A percentile compares a stretch with the other conserved stretches of the same genome.
phyloP scores from a whole-genome alignment of 2,329 filamentous ascomycete genomes.

The Fusarium brevicatenulatum region DNA sequence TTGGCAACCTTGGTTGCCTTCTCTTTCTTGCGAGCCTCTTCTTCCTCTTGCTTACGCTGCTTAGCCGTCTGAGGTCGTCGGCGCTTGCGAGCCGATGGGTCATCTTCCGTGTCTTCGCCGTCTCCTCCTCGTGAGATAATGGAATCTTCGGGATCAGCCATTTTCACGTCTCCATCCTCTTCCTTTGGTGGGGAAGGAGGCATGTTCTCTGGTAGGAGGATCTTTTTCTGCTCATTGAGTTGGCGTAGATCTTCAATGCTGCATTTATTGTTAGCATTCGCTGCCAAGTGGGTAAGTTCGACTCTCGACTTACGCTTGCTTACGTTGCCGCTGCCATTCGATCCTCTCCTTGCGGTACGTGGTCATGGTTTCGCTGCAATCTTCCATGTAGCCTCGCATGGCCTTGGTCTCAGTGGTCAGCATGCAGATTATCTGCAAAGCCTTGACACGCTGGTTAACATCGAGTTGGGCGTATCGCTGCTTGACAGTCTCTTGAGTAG shows the following conservation, averaged over 20 bases:
- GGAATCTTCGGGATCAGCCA: constrained; percentile 72
- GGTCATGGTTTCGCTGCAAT: constrained; percentile 94
- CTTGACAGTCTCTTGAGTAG: constrained; percentile 78
- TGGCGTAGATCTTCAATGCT: constrained; percentile 77
- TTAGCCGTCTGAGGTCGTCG: constrained; percentile 71
- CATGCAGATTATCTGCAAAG: constrained; percentile 86
- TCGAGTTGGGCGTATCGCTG: constrained; percentile 80
- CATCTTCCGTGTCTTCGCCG: constrained; percentile 78
- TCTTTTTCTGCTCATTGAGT: constrained; percentile 78
- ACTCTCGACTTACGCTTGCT: constrained; percentile 64
- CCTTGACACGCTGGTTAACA: constrained; percentile 82
- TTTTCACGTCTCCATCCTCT: constrained; percentile 67
- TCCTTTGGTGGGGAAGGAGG: constrained; percentile 71
- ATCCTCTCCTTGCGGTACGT: constrained; percentile 95
- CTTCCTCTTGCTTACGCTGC: constrained; percentile 80
- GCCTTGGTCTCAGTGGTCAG: constrained; percentile 87
- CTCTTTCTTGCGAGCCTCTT: constrained; percentile 69
- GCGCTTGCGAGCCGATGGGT: constrained; percentile 62
- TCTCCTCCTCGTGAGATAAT: constrained; percentile 65
- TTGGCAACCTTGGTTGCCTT: constrained; percentile 72
- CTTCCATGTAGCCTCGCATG: constrained; percentile 88
- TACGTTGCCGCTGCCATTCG: constrained; percentile 83
- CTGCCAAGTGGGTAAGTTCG: background rate
- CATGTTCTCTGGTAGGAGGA: constrained; percentile 76
- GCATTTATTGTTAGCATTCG: constrained; percentile 4